Conservation (phyloP, 352 stramenopile species). For the Chrysophaeum taylorii region DNA sequence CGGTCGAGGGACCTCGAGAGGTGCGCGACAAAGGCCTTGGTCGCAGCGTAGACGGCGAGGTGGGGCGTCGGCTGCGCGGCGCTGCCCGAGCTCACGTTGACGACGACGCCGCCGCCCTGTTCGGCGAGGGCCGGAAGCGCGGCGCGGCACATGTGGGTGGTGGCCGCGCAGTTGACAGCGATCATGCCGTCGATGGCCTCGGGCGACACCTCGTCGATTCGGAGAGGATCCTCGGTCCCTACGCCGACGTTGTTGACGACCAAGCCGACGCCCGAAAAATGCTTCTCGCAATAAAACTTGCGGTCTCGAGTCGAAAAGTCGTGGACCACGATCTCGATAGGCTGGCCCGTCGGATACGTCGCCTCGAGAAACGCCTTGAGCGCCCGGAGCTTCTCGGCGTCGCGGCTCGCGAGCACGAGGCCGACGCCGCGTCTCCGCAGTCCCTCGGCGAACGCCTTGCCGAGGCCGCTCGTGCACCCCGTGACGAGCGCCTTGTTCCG, state of each 20-base stretch:
- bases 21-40: not conserved
- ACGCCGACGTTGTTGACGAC: conserved; percentile 11
- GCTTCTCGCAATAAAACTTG: not conserved
- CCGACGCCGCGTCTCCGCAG: not conserved
- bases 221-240: not conserved
- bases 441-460: not conserved
- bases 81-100: not conserved
- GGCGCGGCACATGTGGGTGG: not conserved
- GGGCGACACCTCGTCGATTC: not conserved
- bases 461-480: conserved; percentile 1
- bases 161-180: not conserved
- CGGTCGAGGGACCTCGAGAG: not conserved
- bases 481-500: not conserved
- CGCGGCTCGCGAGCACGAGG: not conserved
- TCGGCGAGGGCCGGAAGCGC: not conserved
- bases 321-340: not conserved
- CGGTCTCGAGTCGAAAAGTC: not conserved
- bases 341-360: no score
- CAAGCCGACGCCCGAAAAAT: not conserved
- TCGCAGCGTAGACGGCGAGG: not conserved
- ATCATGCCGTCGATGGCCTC: not conserved
- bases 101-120: not conserved
- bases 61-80: conserved; percentile 6
- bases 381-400: not conserved
- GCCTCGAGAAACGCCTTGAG: not conserved